phyloP scores from a whole-genome alignment of 129 eudicot species.

The Kitagawia praeruptora region DNA sequence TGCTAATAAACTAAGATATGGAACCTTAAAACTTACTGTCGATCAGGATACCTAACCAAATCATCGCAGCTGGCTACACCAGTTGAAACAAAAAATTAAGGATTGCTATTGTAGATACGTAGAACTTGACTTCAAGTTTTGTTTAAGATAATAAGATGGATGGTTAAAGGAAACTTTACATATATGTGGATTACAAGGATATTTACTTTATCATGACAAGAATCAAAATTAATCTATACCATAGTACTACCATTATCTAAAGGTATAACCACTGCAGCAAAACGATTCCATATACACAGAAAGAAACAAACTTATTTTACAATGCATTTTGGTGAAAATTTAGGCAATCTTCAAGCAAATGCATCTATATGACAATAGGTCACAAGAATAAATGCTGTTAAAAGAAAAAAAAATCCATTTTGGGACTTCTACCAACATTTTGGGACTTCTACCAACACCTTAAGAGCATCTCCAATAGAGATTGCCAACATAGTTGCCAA shows the following conservation, averaged over 20 bases:
- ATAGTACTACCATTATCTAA: not conserved
- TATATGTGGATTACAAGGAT: not conserved
- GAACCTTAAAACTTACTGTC: not conserved
- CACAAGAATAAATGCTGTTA: not conserved
- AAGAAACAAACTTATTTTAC: not conserved
- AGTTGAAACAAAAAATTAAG: not conserved
- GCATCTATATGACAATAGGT: not conserved
- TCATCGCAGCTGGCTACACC: not conserved
- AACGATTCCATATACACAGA: not conserved
- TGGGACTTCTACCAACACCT: not conserved
- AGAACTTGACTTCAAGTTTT: not conserved
- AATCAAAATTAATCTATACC: not conserved
- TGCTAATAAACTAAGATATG: not conserved
- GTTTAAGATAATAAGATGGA: not conserved
- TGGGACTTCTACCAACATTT: not conserved
- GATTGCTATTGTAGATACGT: not conserved
- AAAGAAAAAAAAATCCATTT: no score
- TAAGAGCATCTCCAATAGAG: no score
- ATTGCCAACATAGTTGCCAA: no score
- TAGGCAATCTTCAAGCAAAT: not conserved
- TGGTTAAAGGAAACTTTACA: not conserved
- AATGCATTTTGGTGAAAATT: not conserved
- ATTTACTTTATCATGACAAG: not conserved
- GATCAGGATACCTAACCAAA: not conserved
- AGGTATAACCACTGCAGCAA: not conserved